Base-by-base conservation (phyloP, 1,139 yeast genomes). In the Meyerozyma guilliermondii region DNA sequence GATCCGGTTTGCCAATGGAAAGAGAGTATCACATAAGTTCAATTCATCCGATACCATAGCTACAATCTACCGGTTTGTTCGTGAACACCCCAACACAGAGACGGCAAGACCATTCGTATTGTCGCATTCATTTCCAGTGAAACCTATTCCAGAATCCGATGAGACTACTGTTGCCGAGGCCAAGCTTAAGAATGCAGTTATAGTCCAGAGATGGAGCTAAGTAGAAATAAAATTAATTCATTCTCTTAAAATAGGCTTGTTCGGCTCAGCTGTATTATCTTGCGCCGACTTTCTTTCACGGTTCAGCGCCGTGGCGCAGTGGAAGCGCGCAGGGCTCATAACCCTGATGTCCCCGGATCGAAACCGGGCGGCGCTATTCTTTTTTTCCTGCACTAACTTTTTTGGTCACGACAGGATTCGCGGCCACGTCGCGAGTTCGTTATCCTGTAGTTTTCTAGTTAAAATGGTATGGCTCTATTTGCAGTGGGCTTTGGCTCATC, bases 251-350 rank as follows among this genome's bases (percentile, higher is more conserved):
- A 7, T 20, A 7, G 22, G 22, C 22, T 3, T 20, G 22, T 7
- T 6, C 22, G 22, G 22, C 22, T 20, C 22, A 6, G 7, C 22
- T 29, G 16, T 29, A 29, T 29, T 29, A 8, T 13, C 16, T 29
- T 13, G 16, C 18, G 6, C 18, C 10, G n/a, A n/a, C 5, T 29
- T 29, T n/a, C 14, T 13, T 9, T 13, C 16, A 33, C 36, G 36
- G 36, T 33, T 33, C 30, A 71, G 87, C 87, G 86, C 81, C 80
- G 89, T 86, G 94, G 92, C 95, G 95, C 95, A 87, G 95, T 81
- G 95, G 95, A 85, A 87, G 95, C 95, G 95, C 94, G 95, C 95
- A 84, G 95, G 94, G 94, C 94, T 85, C 94, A 87, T 88, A 88
- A 88, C 96, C 96, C 96, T 87, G 95, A 87, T 84, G 96, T 87